These are phyloP conservation scores for Sclerotinia trifoliorum DNA, from an alignment of 2,329 filamentous ascomycete species.

Conservation along the genomic window DNA sequence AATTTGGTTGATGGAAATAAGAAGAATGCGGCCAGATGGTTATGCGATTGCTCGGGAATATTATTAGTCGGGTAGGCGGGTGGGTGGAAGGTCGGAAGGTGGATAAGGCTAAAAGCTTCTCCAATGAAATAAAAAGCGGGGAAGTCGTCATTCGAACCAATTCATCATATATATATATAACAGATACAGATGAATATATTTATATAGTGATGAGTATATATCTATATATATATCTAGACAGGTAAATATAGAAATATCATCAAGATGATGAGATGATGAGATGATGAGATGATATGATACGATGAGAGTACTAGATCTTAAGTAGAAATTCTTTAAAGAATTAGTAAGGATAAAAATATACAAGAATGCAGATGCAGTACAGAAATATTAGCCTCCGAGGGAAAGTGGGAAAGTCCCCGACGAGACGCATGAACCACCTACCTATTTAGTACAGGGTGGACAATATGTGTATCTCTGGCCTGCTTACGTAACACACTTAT, in stretches of 20 bases:
- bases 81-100: no score
- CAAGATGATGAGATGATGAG: neutral
- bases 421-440: no score
- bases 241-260: neutral
- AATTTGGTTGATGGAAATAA: slow-evolving; percentile 40
- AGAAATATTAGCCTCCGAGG: no score
- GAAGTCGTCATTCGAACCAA: neutral
- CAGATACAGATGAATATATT: neutral
- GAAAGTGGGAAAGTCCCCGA: no score
- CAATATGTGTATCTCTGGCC: no score
- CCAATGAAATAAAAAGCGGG: neutral
- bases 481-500: neutral
- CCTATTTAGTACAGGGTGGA: no score
- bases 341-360: no score
- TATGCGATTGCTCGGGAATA: slow-evolving; percentile 29
- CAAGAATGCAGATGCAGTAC: no score
- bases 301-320: no score
- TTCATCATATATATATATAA: neutral
- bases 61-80: neutral
- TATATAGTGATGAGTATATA: neutral
- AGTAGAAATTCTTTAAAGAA: neutral
- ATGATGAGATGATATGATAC: neutral
- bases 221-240: no score
- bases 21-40: neutral
- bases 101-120: no score